A percentile compares a stretch with the other conserved stretches of the same genome.
Evolutionary conservation across 2,329 filamentous ascomycete species (phyloP).

Genomic region (Mariannaea elegans): DNA sequence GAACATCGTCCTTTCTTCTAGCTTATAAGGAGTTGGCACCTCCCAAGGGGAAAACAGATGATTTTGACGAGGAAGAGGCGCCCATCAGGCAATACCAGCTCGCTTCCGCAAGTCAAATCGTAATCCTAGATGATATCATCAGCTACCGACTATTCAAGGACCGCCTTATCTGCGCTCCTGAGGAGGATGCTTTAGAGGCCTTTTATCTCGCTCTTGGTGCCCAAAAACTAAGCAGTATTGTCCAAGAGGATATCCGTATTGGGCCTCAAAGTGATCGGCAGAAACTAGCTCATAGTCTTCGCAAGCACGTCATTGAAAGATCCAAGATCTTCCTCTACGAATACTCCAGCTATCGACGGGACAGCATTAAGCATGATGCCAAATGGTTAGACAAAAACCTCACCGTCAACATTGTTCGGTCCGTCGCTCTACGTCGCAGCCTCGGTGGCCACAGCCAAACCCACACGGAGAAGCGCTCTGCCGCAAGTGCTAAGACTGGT

Average conservation of each 20-base stretch:
- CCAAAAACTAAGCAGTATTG: constrained; percentile 76
- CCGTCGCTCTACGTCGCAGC: constrained; percentile 80
- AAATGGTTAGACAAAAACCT: constrained; percentile 93
- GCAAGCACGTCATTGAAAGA: constrained; percentile 86
- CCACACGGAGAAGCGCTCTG: constrained; percentile 79
- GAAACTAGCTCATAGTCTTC: constrained; percentile 71
- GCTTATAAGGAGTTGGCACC: constrained; percentile 78
- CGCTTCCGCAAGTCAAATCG: constrained; percentile 74
- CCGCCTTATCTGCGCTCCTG: constrained; percentile 83
- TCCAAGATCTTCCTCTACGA: constrained; percentile 90
- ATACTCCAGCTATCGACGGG: constrained; percentile 72
- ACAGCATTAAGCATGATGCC: constrained; percentile 84
- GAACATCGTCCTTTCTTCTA: constrained; percentile 77
- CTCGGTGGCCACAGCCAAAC: constrained; percentile 75
- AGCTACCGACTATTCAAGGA: constrained; percentile 90
- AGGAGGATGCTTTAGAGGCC: constrained; percentile 85
- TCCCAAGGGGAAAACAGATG: constrained; percentile 56
- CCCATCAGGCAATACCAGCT: constrained; percentile 82
- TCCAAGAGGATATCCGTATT: constrained; percentile 80
- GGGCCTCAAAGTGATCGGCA: constrained; percentile 74
- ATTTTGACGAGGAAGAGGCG: constrained; percentile 68
- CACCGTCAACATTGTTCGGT: constrained; percentile 78
- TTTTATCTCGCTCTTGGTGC: constrained; percentile 88
- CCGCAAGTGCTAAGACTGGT: constrained; percentile 66
- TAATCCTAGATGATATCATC: constrained; percentile 87